Conservation (phyloP, 2,329 filamentous ascomycete genomes). For the Ascochyta rabiei region DNA sequence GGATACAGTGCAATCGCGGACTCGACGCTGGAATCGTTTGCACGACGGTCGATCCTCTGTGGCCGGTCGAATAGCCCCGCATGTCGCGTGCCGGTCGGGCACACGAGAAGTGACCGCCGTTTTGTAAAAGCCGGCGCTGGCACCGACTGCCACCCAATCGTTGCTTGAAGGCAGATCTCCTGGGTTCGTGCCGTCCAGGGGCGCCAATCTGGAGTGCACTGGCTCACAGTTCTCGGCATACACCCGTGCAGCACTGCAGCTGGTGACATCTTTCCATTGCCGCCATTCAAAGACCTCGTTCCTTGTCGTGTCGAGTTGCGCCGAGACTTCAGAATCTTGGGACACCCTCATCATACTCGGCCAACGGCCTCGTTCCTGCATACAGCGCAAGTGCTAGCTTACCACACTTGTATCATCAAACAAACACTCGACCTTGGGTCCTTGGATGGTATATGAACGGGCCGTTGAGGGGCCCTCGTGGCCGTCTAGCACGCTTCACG, state of each 20-base stretch:
- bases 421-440: neutral
- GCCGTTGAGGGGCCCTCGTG: constrained; percentile 16
- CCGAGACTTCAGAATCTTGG: constrained; percentile 1
- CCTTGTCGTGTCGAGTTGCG: constrained; percentile 1
- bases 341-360: neutral
- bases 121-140: constrained; percentile 1
- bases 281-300: neutral
- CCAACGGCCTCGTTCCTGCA: constrained; percentile 4
- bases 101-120: constrained; percentile 14
- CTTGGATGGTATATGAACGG: constrained; percentile 6
- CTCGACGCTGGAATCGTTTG: constrained; percentile 4
- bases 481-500: constrained; percentile 10
- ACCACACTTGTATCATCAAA: neutral
- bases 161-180: constrained; percentile 4
- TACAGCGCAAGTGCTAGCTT: neutral
- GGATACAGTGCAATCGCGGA: neutral
- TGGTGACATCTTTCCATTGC: constrained; percentile 4
- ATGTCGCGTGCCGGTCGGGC: constrained; percentile 13
- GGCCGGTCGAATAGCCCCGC: neutral
- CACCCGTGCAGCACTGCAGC: neutral
- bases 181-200: constrained; percentile 3
- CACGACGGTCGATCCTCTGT: neutral
- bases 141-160: constrained; percentile 1
- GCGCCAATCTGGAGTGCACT: constrained; percentile 10
- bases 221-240: constrained; percentile 12